Conservation (phyloP, 1,139 yeast genomes). For the Barnettozyma hawaiiensis region DNA sequence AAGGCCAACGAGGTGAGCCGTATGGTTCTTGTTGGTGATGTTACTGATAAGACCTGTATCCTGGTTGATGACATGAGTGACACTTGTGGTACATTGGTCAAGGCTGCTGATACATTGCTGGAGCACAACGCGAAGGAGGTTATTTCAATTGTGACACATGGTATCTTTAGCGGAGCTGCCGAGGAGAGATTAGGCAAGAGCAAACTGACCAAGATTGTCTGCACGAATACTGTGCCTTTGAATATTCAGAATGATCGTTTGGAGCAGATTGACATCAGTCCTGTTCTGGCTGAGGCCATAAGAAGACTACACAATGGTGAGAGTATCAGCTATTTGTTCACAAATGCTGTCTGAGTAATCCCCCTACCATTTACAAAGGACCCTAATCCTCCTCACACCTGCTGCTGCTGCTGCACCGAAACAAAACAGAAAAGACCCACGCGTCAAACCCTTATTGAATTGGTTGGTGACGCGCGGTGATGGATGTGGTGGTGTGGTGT, state of each 20-base stretch:
- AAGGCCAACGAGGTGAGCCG: slow-evolving; percentile 72
- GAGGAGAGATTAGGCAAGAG: slow-evolving; percentile 54
- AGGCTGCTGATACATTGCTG: slow-evolving; percentile 51
- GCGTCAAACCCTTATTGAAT: no score
- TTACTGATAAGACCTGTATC: slow-evolving; percentile 59
- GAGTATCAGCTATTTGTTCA: slow-evolving; percentile 73
- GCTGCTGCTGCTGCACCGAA: no score
- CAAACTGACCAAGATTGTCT: slow-evolving; percentile 57
- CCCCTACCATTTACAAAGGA: background rate
- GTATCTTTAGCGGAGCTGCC: slow-evolving; percentile 71
- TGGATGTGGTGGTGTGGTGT: no score
- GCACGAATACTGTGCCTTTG: slow-evolving; percentile 74
- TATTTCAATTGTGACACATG: slow-evolving; percentile 74
- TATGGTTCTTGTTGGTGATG: slow-evolving; percentile 82
- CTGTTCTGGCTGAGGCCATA: slow-evolving; percentile 72
- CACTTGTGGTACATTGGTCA: slow-evolving; percentile 75
- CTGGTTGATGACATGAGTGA: slow-evolving; percentile 83
- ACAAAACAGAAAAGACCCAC: no score
- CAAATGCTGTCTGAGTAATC: slow-evolving; percentile 35
- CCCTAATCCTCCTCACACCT: no score
- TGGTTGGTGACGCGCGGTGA: no score
- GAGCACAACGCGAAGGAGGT: slow-evolving; percentile 73
- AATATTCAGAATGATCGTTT: slow-evolving; percentile 54
- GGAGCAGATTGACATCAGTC: slow-evolving; percentile 65
- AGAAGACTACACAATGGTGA: slow-evolving; percentile 83